These are phyloP conservation scores for Coprinopsis cinerea DNA, from an alignment of 768 basidiomycete species.

Conservation along the genomic window DNA sequence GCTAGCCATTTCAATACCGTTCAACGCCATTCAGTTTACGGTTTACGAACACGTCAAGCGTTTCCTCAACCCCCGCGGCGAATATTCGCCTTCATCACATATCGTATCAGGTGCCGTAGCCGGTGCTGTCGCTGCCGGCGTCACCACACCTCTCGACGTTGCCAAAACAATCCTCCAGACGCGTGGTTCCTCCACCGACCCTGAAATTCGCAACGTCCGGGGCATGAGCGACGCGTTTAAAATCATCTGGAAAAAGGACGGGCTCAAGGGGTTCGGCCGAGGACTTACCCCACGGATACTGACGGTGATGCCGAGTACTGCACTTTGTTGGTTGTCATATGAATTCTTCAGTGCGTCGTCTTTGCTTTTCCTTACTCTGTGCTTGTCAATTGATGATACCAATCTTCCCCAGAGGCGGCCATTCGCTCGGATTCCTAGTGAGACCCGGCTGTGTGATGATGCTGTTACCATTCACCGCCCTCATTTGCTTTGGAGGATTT, in stretches of 20 bases:
- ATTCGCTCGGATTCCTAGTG: slow-evolving; percentile 43
- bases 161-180: slow-evolving; percentile 97
- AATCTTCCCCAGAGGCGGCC: slow-evolving; percentile 46
- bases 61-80: slow-evolving; percentile 75
- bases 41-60: slow-evolving; percentile 92
- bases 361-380: slow-evolving; percentile 2
- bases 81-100: slow-evolving; percentile 92
- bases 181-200: slow-evolving; percentile 80
- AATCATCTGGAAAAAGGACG: slow-evolving; percentile 85
- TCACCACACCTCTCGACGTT: slow-evolving; percentile 95
- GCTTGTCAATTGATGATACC: slow-evolving; percentile 10
- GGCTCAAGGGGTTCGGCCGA: slow-evolving; percentile 76
- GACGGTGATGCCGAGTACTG: slow-evolving; percentile 95
- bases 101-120: slow-evolving; percentile 88
- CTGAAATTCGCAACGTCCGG: slow-evolving; percentile 73
- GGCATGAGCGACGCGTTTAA: slow-evolving; percentile 87
- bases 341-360: slow-evolving; percentile 91
- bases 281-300: slow-evolving; percentile 89
- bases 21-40: slow-evolving; percentile 96
- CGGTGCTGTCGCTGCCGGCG: slow-evolving; percentile 89
- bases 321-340: slow-evolving; percentile 95
- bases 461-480: not conserved
- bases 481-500: not conserved
- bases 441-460: not conserved
- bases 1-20: slow-evolving; percentile 92